Evolutionary conservation across 2,329 filamentous ascomycete genomes (phyloP).

Genomic region (Ilyonectria robusta): DNA sequence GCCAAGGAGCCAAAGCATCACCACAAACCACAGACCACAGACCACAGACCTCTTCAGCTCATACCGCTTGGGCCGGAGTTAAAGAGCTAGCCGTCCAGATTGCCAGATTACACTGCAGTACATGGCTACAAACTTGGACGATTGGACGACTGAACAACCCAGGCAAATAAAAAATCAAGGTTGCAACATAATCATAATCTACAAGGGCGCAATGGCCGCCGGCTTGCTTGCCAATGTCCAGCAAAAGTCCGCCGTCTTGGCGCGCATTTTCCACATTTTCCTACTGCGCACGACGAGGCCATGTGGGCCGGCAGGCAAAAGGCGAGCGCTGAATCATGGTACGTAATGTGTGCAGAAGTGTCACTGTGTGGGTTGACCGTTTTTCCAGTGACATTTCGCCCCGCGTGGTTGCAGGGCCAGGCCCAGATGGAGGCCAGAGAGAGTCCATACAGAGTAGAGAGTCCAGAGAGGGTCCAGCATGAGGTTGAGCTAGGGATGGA

Average conservation of each 20-base stretch:
- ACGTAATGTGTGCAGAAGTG: conserved; percentile 1
- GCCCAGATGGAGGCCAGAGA: too few species aligned
- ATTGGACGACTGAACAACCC: neutral
- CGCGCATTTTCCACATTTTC: neutral
- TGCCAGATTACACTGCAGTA: neutral
- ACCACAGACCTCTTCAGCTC: neutral
- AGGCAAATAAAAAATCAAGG: neutral
- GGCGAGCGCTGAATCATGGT: neutral
- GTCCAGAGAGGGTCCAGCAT: neutral
- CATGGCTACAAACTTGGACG: neutral
- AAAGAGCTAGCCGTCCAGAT: neutral
- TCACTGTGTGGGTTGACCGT: neutral
- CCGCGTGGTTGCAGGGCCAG: neutral
- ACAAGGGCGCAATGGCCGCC: neutral
- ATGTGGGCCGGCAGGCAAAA: conserved; percentile 6
- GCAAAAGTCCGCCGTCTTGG: neutral
- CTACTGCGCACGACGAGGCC: neutral
- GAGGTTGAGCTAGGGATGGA: neutral
- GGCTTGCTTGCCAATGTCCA: neutral
- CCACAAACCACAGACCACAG: too few species aligned
- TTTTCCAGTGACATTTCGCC: conserved; percentile 3
- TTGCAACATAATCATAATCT: neutral
- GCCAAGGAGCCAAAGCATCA: too few species aligned
- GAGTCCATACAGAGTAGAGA: neutral
- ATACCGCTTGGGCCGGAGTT: neutral